These are phyloP conservation scores for Zygoascus biomembranicola DNA, from an alignment of 805 yeast species.

Conservation along the genomic window DNA sequence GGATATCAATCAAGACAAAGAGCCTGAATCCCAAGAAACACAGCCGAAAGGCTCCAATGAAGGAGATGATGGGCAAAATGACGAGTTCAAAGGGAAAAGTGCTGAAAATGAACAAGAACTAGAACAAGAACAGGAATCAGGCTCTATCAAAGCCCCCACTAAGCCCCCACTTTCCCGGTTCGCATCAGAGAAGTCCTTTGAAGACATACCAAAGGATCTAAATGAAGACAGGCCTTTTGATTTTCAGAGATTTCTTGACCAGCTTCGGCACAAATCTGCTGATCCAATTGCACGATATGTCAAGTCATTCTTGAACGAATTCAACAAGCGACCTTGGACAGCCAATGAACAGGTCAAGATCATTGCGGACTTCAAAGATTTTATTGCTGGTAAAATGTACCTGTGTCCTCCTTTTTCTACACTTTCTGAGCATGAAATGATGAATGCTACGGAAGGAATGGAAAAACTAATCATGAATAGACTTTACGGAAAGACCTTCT, in stretches of 20 bases:
- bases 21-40: not conserved
- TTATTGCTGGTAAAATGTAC: slow-evolving; percentile 46
- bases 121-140: not conserved
- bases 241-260: slow-evolving; percentile 69
- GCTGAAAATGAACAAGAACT: not conserved
- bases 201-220: not conserved
- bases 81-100: not conserved
- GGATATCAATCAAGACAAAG: not conserved
- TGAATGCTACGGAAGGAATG: slow-evolving; percentile 79
- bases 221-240: slow-evolving; percentile 46
- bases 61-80: not conserved
- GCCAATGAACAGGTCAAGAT: slow-evolving; percentile 72
- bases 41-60: not conserved
- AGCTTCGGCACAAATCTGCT: slow-evolving; percentile 65
- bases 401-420: slow-evolving; percentile 65
- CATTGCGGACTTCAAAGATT: slow-evolving; percentile 64
- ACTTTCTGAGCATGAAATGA: slow-evolving; percentile 50
- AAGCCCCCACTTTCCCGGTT: not conserved
- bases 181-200: not conserved
- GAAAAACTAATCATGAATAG: slow-evolving; percentile 91
- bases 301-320: slow-evolving; percentile 74
- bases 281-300: slow-evolving; percentile 85
- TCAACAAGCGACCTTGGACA: slow-evolving; percentile 60
- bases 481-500: slow-evolving; percentile 65
- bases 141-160: not conserved